Evolutionary conservation across 257 asterid species (phyloP).

Genomic region (Nicotiana undulata): DNA sequence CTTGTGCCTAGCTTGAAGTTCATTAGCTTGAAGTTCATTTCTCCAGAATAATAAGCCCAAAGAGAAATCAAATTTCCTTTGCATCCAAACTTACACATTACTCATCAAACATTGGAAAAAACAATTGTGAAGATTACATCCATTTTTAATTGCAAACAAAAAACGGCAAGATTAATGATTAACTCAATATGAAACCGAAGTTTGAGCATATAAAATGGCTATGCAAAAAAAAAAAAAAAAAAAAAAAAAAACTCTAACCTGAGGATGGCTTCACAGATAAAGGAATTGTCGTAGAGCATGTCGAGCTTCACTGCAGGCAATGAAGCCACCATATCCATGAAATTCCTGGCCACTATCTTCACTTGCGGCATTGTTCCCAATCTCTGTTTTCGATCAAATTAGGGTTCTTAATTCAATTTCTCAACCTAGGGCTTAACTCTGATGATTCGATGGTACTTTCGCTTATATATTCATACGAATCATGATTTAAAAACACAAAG

Average conservation of each 20-base stretch:
- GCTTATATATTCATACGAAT: background rate
- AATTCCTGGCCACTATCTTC: conserved; percentile 81
- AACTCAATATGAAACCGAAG: background rate
- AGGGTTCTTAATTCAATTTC: background rate
- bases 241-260: conserved; percentile 24
- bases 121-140: background rate
- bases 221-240: background rate
- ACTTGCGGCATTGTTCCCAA: conserved; percentile 75
- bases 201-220: background rate
- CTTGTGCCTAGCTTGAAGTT: background rate
- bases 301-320: conserved; percentile 90
- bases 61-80: background rate
- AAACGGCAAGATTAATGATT: background rate
- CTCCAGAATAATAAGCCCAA: background rate
- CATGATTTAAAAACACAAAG: too few species aligned
- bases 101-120: background rate
- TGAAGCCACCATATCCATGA: conserved; percentile 99
- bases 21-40: background rate
- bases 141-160: background rate
- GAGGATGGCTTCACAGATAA: conserved; percentile 91
- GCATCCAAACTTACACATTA: background rate
- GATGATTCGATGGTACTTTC: background rate
- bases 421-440: background rate
- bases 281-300: conserved; percentile 76
- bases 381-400: background rate